phyloP scores from a whole-genome alignment of 345 rosid genomes.

The Moricandia moricandioides region DNA sequence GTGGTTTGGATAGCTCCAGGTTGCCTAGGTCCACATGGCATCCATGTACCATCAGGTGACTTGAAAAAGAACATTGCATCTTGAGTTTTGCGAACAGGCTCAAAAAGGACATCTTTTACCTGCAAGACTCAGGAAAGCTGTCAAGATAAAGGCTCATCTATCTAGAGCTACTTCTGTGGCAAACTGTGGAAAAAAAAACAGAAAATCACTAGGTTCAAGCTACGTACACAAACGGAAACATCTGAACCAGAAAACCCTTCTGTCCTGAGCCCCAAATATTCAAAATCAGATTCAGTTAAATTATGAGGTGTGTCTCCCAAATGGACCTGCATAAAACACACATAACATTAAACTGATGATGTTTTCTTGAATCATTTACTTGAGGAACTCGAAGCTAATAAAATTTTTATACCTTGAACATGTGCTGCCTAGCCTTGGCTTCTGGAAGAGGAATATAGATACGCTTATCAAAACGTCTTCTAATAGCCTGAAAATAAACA shows the following conservation, averaged over 20 bases:
- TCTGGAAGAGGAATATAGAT: constrained; percentile 96
- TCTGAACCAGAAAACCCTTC: constrained; percentile 98
- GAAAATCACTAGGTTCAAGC: not conserved
- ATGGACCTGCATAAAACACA: constrained; percentile 57
- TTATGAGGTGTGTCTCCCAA: constrained; percentile 95
- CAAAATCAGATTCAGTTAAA: constrained; percentile 82
- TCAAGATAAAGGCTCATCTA: not conserved
- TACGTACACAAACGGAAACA: constrained; percentile 86
- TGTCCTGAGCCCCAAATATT: constrained; percentile 64
- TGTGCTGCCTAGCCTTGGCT: constrained; percentile 82
- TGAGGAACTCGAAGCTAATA: not conserved
- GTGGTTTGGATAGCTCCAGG: constrained; percentile 68
- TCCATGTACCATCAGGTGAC: constrained; percentile 61
- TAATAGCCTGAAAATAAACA: constrained; percentile 66
- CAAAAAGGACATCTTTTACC: constrained; percentile 40
- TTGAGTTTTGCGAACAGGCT: constrained; percentile 86
- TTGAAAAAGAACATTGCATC: constrained; percentile 82
- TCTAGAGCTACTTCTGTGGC: not conserved
- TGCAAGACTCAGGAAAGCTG: constrained; percentile 28
- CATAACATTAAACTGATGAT: not conserved
- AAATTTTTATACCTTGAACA: constrained; percentile 66
- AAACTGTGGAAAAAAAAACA: not conserved
- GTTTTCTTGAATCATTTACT: not conserved
- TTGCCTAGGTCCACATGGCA: constrained; percentile 90
- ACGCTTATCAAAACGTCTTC: constrained; percentile 97